phyloP scores from a whole-genome alignment of 176 grass and related monocot species.

The Thinopyrum elongatum region DNA sequence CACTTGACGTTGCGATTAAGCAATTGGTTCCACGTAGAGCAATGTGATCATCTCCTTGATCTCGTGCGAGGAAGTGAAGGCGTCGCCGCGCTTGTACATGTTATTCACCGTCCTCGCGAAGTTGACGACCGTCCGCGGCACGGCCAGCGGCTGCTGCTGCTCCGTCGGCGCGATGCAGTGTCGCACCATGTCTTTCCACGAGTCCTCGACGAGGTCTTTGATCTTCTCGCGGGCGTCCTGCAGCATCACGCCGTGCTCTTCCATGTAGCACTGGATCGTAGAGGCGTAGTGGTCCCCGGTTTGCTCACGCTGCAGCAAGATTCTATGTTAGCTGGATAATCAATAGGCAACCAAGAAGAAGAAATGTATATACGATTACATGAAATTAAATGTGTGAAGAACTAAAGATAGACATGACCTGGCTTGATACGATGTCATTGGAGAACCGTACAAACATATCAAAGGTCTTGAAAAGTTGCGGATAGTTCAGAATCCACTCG shows the following conservation, averaged over 20 bases:
- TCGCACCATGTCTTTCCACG: slow-evolving; percentile 43
- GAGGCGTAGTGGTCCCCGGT: slow-evolving; percentile 12
- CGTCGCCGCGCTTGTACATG: slow-evolving; percentile 30
- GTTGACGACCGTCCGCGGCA: slow-evolving; percentile 14
- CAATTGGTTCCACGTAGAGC: slow-evolving; percentile 24
- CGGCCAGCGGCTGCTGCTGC: background rate
- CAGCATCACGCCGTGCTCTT: slow-evolving; percentile 17
- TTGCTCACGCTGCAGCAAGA: slow-evolving; percentile 36
- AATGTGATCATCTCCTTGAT: slow-evolving; percentile 26
- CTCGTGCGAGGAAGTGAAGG: slow-evolving; percentile 18
- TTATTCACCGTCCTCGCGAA: slow-evolving; percentile 28
- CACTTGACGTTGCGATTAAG: background rate
- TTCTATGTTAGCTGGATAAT: background rate
- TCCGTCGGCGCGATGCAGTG: background rate
- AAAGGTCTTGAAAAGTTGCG: slow-evolving; percentile 17
- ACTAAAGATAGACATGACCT: slow-evolving; percentile 3
- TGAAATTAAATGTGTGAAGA: background rate
- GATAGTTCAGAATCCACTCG: slow-evolving; percentile 35
- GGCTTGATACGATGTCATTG: slow-evolving; percentile 42
- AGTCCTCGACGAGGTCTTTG: slow-evolving; percentile 20
- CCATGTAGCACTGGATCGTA: slow-evolving; percentile 48
- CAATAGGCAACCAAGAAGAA: background rate
- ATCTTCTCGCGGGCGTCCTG: slow-evolving; percentile 32
- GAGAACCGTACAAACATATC: slow-evolving; percentile 34
- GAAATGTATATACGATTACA: background rate